Evolutionary conservation across 2,329 filamentous ascomycete species (phyloP).

Genomic region (Metarhizium sp.): DNA sequence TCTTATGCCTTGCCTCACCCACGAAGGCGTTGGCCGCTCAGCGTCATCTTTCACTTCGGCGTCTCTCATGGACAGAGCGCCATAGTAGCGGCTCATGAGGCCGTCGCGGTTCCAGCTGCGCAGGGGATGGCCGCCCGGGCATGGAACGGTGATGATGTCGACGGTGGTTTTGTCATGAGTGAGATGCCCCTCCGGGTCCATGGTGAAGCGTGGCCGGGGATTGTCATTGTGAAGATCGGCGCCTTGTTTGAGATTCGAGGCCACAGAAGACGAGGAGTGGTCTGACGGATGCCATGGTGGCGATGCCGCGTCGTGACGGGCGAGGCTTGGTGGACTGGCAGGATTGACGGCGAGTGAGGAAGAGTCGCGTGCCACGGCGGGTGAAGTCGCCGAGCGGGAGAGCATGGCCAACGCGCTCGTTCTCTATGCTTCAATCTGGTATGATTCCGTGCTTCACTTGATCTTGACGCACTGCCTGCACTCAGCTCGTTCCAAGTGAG

Average conservation of each 20-base stretch:
- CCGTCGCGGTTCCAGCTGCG: conserved; percentile 44
- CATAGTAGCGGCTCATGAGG: conserved; percentile 37
- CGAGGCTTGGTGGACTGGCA: conserved; percentile 12
- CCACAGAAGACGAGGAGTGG: background rate
- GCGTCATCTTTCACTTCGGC: conserved; percentile 16
- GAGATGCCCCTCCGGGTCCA: conserved; percentile 25
- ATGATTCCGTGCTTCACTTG: no score
- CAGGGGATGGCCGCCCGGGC: conserved; percentile 42
- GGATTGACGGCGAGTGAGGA: conserved; percentile 14
- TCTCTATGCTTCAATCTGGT: no score
- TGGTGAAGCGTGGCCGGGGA: conserved; percentile 15
- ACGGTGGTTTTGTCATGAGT: conserved; percentile 43
- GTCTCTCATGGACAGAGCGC: conserved; percentile 29
- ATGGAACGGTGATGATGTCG: conserved; percentile 44
- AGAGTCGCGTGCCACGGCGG: conserved; percentile 13
- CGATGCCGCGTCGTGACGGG: background rate
- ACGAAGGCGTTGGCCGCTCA: conserved; percentile 27
- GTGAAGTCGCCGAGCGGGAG: conserved; percentile 5
- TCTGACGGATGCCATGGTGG: background rate
- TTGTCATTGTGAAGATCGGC: background rate
- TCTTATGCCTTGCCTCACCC: conserved; percentile 44
- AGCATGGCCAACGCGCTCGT: background rate
- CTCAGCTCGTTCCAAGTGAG: no score
- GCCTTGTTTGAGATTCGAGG: background rate
- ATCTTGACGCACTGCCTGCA: no score